Evolutionary conservation across 805 yeast species (phyloP).

Genomic region (Wickerhamomyces subpelliculosus): DNA sequence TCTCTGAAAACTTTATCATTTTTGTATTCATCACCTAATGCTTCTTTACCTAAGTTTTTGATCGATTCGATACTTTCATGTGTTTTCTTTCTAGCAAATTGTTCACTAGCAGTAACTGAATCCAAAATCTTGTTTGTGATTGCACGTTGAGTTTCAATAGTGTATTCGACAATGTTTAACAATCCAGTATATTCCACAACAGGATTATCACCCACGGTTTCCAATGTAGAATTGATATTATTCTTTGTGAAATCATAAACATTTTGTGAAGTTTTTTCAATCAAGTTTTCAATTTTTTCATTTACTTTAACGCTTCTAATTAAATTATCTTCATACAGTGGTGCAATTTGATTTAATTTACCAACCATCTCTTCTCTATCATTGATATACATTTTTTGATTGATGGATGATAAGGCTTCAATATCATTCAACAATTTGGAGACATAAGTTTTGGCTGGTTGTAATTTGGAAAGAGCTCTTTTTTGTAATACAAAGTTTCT

Average conservation of each 20-base stretch:
- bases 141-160: conserved; percentile 57
- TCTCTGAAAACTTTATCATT: conserved; percentile 58
- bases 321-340: conserved; percentile 51
- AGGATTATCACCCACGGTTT: conserved; percentile 41
- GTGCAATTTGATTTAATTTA: conserved; percentile 53
- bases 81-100: conserved; percentile 58
- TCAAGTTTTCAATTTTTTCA: conserved; percentile 51
- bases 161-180: conserved; percentile 60
- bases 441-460: conserved; percentile 90
- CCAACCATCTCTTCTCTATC: conserved; percentile 41
- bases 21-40: conserved; percentile 54
- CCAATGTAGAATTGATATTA: conserved; percentile 45
- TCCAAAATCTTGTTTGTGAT: conserved; percentile 61
- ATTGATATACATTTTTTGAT: conserved; percentile 44
- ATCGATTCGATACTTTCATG: conserved; percentile 54
- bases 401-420: conserved; percentile 50
- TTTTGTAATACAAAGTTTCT: conserved; percentile 84
- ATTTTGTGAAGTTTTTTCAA: conserved; percentile 52
- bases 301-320: conserved; percentile 45
- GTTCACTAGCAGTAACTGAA: conserved; percentile 60
- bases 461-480: conserved; percentile 77
- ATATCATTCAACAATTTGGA: conserved; percentile 65
- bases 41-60: conserved; percentile 50
- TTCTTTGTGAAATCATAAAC: conserved; percentile 57
- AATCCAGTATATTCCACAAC: conserved; percentile 54